Percentiles rank a stretch among this genome's conserved stretches.
Evolutionary conservation across 1,284 basidiomycete genomes (phyloP).

Genomic region (Athelia sp.): DNA sequence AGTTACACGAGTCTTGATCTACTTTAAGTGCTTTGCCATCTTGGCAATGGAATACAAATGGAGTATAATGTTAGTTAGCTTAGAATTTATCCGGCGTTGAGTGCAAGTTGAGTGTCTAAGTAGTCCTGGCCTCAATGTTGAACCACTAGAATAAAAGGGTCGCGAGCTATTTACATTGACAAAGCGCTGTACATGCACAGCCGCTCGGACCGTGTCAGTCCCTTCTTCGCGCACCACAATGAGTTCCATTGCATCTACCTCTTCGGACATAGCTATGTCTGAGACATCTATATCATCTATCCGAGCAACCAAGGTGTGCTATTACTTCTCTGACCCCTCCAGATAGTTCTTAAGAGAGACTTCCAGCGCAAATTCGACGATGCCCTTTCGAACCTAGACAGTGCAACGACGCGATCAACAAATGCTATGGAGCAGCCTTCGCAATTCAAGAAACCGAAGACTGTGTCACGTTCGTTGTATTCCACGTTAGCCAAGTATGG

Average conservation of each 20-base stretch:
- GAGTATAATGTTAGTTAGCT: too few relatives aligned
- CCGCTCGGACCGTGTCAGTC: too few relatives aligned
- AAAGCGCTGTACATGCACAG: too few relatives aligned
- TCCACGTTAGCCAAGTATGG: constrained; percentile 74
- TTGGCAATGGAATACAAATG: too few relatives aligned
- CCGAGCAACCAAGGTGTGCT: constrained; percentile 25
- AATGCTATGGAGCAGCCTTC: constrained; percentile 32
- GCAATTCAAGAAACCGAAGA: constrained; percentile 47
- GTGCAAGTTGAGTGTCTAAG: too few relatives aligned
- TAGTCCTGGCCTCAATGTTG: too few relatives aligned
- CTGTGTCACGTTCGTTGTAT: constrained; percentile 55
- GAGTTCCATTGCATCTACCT: not conserved
- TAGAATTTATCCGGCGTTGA: too few relatives aligned
- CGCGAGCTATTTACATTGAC: too few relatives aligned
- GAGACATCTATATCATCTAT: constrained; percentile 17
- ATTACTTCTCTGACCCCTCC: not conserved
- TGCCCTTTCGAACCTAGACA: constrained; percentile 61
- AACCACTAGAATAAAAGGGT: too few relatives aligned
- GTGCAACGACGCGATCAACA: constrained; percentile 37
- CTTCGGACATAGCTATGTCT: not conserved
- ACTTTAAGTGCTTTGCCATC: too few relatives aligned
- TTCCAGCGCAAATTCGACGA: constrained; percentile 71
- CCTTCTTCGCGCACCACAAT: too few relatives aligned
- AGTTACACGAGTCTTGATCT: too few relatives aligned
- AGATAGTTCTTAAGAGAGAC: not conserved